A percentile compares a stretch with the other conserved stretches of the same genome.
These are phyloP conservation scores for Zymoseptoria crescenta DNA, from an alignment of 2,329 filamentous ascomycete genomes.

Conservation along the genomic window DNA sequence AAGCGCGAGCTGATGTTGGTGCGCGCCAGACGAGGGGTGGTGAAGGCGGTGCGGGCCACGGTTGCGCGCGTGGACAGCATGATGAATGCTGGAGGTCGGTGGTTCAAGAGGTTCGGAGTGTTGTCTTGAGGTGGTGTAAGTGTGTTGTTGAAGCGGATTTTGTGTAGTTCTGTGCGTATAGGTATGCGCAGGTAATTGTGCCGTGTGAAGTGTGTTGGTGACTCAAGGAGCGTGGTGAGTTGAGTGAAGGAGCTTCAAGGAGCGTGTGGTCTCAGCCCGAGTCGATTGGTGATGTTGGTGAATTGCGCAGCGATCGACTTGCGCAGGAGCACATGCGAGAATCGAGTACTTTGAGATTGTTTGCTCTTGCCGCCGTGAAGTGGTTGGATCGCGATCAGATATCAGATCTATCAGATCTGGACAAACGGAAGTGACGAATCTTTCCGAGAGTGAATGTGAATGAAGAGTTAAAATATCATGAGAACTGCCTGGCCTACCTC, in stretches of 20 bases:
- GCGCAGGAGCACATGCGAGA: neutral
- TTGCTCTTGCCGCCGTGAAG: neutral
- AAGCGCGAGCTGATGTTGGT: neutral
- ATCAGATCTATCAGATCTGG: neutral
- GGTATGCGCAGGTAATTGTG: neutral
- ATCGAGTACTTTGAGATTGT: neutral
- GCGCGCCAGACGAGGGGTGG: neutral
- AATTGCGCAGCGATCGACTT: neutral
- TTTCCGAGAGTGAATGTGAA: neutral
- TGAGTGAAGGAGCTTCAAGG: neutral
- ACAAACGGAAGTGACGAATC: neutral
- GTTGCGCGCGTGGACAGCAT: neutral
- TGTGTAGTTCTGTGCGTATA: neutral
- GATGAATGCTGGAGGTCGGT: neutral
- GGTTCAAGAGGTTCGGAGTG: neutral
- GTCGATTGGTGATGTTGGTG: neutral
- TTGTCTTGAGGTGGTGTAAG: too few relatives aligned
- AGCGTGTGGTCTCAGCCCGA: neutral
- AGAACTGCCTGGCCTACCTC: neutral
- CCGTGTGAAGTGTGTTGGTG: neutral
- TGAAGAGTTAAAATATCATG: neutral
- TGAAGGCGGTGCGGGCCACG: neutral
- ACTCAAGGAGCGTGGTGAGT: neutral
- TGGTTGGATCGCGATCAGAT: neutral
- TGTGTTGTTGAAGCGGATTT: neutral